Evolutionary conservation across 306 rosid genomes (phyloP), one percentile per base, ranked within the genome.

Genomic region (Pachyrhizus erosus): DNA sequence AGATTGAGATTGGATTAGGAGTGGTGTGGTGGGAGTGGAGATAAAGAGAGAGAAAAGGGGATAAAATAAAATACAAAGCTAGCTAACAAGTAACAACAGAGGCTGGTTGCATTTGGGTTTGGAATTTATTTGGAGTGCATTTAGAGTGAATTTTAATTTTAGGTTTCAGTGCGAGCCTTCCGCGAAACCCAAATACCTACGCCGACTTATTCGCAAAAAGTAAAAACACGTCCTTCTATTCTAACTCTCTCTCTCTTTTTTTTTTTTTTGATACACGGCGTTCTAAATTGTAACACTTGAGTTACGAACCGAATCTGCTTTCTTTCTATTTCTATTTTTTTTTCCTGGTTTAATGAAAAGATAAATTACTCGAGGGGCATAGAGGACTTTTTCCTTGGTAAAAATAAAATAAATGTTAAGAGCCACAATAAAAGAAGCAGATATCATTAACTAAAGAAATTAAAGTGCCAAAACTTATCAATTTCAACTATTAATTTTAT

Each of bases 201-300:
- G 71, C 85, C 96, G 91, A 88, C 80, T 82, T 51, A 77, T 74
- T 82, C 76, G 12, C 48, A 42, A 9, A 42, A 42, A 42, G 89
- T 61, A 15, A 70, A 55, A 23, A 21, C 75, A 5, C 83, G 75
- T 49, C 83, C 18, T 54, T 7, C 3, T n/a, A 11, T 34, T 34
- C 48, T 9, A 55, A 7, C 1, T 18, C 10, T 54, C 26, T 1
- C 62, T 12, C 0, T 23, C 11, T 57, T 26, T 58, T 10, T 42
- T 42, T 42, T 11, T 1, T 39, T 8, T 6, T 0, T 0, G 3
- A 42, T 42, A 2, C 48, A 42, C 48, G 3, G 14, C 9, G 48
- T 11, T 9, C 14, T 2, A 10, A 42, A 2, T 42, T 1, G 31
- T 27, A 27, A 27, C 31, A n/a, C 5, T 20, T 54, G 6, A 23